Conservation (phyloP, 306 rosid genomes). For the Begonia peltatifolia region DNA sequence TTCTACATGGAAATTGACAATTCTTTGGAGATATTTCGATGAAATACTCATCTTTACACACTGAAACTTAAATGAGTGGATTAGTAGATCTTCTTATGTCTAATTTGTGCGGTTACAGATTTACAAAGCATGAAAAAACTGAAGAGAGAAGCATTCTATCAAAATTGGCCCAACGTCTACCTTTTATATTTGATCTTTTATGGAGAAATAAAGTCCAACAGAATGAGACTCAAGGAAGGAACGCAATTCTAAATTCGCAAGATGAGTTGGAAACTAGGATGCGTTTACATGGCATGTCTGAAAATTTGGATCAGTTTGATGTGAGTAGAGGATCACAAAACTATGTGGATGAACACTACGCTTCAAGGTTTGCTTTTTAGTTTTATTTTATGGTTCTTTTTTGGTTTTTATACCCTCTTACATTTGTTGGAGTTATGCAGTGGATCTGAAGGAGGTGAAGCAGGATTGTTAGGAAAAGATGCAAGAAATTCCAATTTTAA, state of each 20-base stretch:
- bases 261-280: conserved; percentile 17
- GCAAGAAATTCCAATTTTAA: conserved; percentile 20
- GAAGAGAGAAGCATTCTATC: conserved; percentile 47
- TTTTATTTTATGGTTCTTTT: not conserved
- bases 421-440: conserved; percentile 21
- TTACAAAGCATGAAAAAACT: conserved; percentile 24
- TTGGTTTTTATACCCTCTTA: not conserved
- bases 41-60: no score
- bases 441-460: conserved; percentile 26
- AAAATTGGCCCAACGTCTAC: conserved; percentile 61
- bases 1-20: no score
- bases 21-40: no score
- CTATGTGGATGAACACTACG: conserved; percentile 15
- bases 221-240: conserved; percentile 21
- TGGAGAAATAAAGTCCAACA: conserved; percentile 22
- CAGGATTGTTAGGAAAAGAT: conserved; percentile 19
- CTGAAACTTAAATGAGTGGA: not conserved
- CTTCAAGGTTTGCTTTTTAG: conserved; percentile 34
- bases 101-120: conserved; percentile 22
- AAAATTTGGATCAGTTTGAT: conserved; percentile 14
- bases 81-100: conserved; percentile 7
- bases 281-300: conserved; percentile 20
- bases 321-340: conserved; percentile 12
- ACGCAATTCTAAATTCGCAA: conserved; percentile 1
- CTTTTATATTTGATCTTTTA: conserved; percentile 51